Evolutionary conservation across 345 rosid species (phyloP), one percentile per base, ranked within the genome.

Genomic region (Durio zibethinus): DNA sequence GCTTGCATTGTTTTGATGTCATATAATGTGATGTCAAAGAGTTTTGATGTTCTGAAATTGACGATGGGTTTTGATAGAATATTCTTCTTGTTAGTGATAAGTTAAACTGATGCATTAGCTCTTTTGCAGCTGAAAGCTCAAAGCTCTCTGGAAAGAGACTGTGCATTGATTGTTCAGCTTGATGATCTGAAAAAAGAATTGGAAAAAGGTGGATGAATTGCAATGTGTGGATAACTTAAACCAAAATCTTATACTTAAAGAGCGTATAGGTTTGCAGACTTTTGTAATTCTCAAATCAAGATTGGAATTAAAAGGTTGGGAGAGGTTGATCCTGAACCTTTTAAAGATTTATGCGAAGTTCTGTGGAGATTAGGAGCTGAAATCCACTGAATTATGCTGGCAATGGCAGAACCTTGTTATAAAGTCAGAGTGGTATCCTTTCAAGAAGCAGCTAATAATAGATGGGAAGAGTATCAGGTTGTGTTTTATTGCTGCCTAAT

Each of bases 171-270:
- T 48, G 47, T 33, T 16, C 16, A 50, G 77, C 16, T 10, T 47
- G 72, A 60, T n/a, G 63, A 14, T 1, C 23, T 80, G 73, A 61
- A 11, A 52, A 60, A 72, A 5, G 74, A 73, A 16, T 57, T 81
- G 78, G 45, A 4, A 67, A 60, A 73, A 73, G 6, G 35, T n/a
- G 6, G 84, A 67, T 4, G 78, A 45, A 56, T 20, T 73, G 36
- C 64, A 57, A 27, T 4, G 36, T 10, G 4, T 68, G 47, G 80
- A 67, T 4, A 61, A 40, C 16, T 66, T 77, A 62, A 66, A 65
- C 33, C 60, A 42, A 2, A 60, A 45, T 66, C 78, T 77, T 0
- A 66, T 48, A 23, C 38, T 65, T 40, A 77, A 81, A 57, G 80
- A 77, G 71, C 56, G 9, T 8, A 71, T 20, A 27, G 12, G 31